Evolutionary conservation across 371 early-diverging fungal species (phyloP).

Genomic region (Rhizopus microsporus): DNA sequence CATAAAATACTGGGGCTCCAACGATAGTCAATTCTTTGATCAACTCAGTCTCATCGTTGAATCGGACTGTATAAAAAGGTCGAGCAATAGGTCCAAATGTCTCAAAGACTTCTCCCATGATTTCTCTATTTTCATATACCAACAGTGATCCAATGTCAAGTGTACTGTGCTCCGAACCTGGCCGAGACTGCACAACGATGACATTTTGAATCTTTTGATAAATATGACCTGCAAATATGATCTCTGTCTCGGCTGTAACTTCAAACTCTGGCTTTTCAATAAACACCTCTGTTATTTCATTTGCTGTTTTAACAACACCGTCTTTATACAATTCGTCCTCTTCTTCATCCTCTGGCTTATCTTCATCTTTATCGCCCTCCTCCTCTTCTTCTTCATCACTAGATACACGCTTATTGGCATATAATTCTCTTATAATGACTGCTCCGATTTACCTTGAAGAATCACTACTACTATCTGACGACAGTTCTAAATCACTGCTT

Average conservation of each 20-base stretch:
- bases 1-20: slow-evolving; percentile 66
- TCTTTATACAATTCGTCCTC: slow-evolving; percentile 14
- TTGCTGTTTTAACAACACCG: slow-evolving; percentile 38
- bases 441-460: background rate
- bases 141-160: slow-evolving; percentile 82
- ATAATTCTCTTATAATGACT: slow-evolving; percentile 13
- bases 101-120: slow-evolving; percentile 87
- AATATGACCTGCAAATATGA: slow-evolving; percentile 68
- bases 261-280: slow-evolving; percentile 61
- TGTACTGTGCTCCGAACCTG: slow-evolving; percentile 54
- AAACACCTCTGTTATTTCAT: slow-evolving; percentile 62
- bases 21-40: slow-evolving; percentile 36
- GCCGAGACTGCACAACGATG: slow-evolving; percentile 69
- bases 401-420: slow-evolving; percentile 15
- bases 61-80: slow-evolving; percentile 85
- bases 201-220: slow-evolving; percentile 72
- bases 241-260: slow-evolving; percentile 56
- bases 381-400: slow-evolving; percentile 20
- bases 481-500: slow-evolving; percentile 39
- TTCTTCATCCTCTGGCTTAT: slow-evolving; percentile 20
- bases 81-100: slow-evolving; percentile 90
- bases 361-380: background rate
- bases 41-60: slow-evolving; percentile 65
- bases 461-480: slow-evolving; percentile 11
- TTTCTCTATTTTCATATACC: slow-evolving; percentile 61